These are phyloP conservation scores for Arabidopsis thaliana DNA, from an alignment of 345 rosid genomes.

Conservation along the genomic window TAIR10.1 NC_003070.9:22659001-22659500, in stretches of 20 bases:
- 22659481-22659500: not conserved
- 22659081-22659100: slow-evolving; percentile 55
- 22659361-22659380: slow-evolving; percentile 72
- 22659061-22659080: slow-evolving; percentile 87
- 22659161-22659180: slow-evolving; percentile 80
- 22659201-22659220: slow-evolving; percentile 67
- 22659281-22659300: slow-evolving; percentile 76
- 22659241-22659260: slow-evolving; percentile 74
- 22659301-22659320: slow-evolving; percentile 72
- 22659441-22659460: slow-evolving; percentile 40
- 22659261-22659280: slow-evolving; percentile 83
- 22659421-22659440: slow-evolving; percentile 64
- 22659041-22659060: slow-evolving; percentile 78
- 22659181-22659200: slow-evolving; percentile 79
- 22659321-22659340: slow-evolving; percentile 82
- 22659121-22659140: slow-evolving; percentile 93
- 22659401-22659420: slow-evolving; percentile 61
- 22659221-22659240: slow-evolving; percentile 81
- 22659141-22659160: slow-evolving; percentile 90
- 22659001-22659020: slow-evolving; percentile 64
- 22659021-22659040: slow-evolving; percentile 78
- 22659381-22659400: slow-evolving; percentile 60
- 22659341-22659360: slow-evolving; percentile 73
- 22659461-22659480: slow-evolving; percentile 33
- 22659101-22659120: slow-evolving; percentile 64